A percentile compares a stretch with the other conserved stretches of the same genome.
These are phyloP conservation scores for Phaseolus lunatus DNA, from an alignment of 306 rosid genomes.

Conservation along the genomic window DNA sequence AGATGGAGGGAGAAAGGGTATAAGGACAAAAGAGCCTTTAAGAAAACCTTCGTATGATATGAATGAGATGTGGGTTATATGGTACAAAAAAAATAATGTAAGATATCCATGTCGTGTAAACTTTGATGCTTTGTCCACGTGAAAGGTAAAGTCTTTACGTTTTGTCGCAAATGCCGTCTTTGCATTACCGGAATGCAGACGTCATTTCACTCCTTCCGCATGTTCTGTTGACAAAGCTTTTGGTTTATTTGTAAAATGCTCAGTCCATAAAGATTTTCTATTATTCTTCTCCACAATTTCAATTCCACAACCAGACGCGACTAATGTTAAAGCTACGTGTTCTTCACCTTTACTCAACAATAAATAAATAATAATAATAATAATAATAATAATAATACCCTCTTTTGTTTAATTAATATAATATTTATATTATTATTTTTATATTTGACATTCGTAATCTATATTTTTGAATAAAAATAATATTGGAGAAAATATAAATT, in stretches of 20 bases:
- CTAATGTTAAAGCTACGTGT: background rate
- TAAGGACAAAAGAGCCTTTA: slow-evolving; percentile 24
- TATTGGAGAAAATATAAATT: no score
- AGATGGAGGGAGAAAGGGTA: background rate
- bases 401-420: no score
- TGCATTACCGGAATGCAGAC: background rate
- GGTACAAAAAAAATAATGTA: background rate
- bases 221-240: background rate
- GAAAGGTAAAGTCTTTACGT: background rate
- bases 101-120: background rate
- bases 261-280: background rate
- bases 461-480: no score
- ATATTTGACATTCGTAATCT: no score
- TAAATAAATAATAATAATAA: no score
- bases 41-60: background rate
- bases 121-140: background rate
- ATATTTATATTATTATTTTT: no score
- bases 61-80: background rate
- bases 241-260: background rate
- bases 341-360: no score
- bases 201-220: background rate
- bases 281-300: background rate
- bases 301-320: slow-evolving; percentile 11
- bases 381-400: no score
- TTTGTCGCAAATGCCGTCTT: slow-evolving; percentile 28